Base-by-base conservation (phyloP, 495 filamentous ascomycete genomes). In the Penicillium waksmanii region DNA sequence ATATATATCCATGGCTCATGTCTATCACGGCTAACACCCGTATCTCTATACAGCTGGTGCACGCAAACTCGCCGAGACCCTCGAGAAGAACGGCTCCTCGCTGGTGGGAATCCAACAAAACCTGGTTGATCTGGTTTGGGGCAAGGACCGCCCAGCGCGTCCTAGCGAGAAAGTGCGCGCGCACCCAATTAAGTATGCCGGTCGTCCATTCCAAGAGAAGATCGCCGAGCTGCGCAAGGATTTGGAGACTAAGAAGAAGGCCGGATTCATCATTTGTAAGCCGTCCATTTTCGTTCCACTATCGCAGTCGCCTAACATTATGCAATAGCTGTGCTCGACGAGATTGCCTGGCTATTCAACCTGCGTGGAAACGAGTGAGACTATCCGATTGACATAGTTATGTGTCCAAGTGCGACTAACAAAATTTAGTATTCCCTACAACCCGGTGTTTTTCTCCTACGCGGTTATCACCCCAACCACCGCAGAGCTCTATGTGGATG, bases 361-460 rank as follows among this genome's bases (percentile, higher is more conserved):
- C 76, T 99, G 44, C 86, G 96, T 71, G 96, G 96, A 69, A 96
- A 81, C 74, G 96, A 99, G 87, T 89, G 75, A 69, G 85, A 17
- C 15, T 35, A 21, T n/a, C n/a, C 25, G 9, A 15, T 19, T 52
- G 21, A 6, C 53, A 34, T 27, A 11, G 9, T 11, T 35, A 7
- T 9, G 25, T 17, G 21, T 49, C 61, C 25, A 36, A 51, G 12
- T 13, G 19, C 36, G 1, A 43, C 52, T 61, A 36, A 70, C 51
- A 4, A 1, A 42, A n/a, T 18, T 12, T 52, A 89, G 87, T 71
- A 99, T 99, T 66, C 90, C 92, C 2, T 99, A 96, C 77, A 99
- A 99, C 67, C 96, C 96, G 0, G 96, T 99, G 35, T 99, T 98
- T 80, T 97, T 97, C 78, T 96, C 96, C 25, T 99, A 97, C 69